These are phyloP conservation scores for Solanum infundibuliforme DNA, from an alignment of 257 asterid species.

Conservation along the genomic window DNA sequence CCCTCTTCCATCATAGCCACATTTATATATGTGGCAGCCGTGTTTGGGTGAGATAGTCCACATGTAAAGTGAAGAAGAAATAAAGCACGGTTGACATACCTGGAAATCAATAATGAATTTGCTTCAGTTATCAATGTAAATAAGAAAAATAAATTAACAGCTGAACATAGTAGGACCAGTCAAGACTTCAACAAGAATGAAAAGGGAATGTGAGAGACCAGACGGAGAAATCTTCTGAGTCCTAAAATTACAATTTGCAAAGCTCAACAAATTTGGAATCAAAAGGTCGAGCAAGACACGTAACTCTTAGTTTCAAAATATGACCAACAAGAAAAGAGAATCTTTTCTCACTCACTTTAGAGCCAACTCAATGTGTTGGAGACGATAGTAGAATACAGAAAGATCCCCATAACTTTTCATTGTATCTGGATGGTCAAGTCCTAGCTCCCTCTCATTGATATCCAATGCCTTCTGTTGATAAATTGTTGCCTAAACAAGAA, in stretches of 20 bases:
- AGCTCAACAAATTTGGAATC: neutral
- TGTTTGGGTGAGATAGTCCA: conserved; percentile 97
- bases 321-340: conserved; percentile 6
- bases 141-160: neutral
- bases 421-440: conserved; percentile 99
- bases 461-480: conserved; percentile 98
- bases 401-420: conserved; percentile 99
- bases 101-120: conserved; percentile 17
- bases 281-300: neutral
- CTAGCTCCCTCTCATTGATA: conserved; percentile 96
- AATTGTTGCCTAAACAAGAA: conserved; percentile 66
- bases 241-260: neutral
- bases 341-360: conserved; percentile 60
- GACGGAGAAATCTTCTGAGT: neutral
- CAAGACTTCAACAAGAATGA: neutral
- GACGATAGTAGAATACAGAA: conserved; percentile 95
- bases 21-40: conserved; percentile 97
- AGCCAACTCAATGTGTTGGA: conserved; percentile 95
- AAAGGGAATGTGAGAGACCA: neutral
- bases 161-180: neutral
- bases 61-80: conserved; percentile 96
- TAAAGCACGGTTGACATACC: conserved; percentile 96
- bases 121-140: neutral
- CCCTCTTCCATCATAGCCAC: conserved; percentile 99
- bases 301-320: neutral